phyloP scores from a whole-genome alignment of 23 red algal genomes.

The Agarophyton chilense region DNA sequence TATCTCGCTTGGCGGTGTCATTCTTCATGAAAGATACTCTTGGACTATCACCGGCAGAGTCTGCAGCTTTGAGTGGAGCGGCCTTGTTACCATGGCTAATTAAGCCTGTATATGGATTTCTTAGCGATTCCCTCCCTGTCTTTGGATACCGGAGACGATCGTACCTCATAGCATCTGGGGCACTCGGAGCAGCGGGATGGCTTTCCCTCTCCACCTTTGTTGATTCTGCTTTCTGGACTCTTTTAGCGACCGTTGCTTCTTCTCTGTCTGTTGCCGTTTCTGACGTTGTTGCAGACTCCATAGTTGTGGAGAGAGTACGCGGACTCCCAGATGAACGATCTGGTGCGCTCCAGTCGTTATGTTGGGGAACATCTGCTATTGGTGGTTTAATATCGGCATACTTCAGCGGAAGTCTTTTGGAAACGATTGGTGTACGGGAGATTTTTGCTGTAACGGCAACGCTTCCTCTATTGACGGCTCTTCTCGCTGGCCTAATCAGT shows the following conservation, averaged over 20 bases:
- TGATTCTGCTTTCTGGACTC: conserved; percentile 48
- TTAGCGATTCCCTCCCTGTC: conserved; percentile 82
- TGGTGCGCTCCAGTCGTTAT: conserved; percentile 85
- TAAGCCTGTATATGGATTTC: conserved; percentile 93
- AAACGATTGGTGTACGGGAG: conserved; percentile 61
- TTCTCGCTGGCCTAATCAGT: conserved; percentile 54
- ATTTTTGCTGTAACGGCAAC: conserved; percentile 79
- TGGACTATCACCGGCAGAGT: conserved; percentile 64
- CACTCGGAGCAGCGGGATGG: conserved; percentile 74
- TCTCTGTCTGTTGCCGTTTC: conserved; percentile 85
- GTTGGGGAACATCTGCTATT: conserved; percentile 88
- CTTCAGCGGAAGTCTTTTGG: conserved; percentile 91
- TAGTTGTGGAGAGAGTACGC: conserved; percentile 89
- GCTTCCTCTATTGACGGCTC: conserved; percentile 63
- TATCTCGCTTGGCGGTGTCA: conserved; percentile 85
- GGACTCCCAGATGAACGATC: conserved; percentile 45
- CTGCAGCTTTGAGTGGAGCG: conserved; percentile 78
- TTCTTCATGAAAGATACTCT: conserved; percentile 96
- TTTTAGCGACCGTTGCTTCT: conserved; percentile 18
- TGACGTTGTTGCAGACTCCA: conserved; percentile 93
- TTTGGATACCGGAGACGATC: conserved; percentile 88
- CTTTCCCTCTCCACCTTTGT: conserved; percentile 63
- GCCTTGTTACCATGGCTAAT: conserved; percentile 91
- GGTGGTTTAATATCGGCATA: conserved; percentile 88
- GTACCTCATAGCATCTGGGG: conserved; percentile 73